Conservation (phyloP, 768 basidiomycete species). For the Brasilioporus rufonigricans region DNA sequence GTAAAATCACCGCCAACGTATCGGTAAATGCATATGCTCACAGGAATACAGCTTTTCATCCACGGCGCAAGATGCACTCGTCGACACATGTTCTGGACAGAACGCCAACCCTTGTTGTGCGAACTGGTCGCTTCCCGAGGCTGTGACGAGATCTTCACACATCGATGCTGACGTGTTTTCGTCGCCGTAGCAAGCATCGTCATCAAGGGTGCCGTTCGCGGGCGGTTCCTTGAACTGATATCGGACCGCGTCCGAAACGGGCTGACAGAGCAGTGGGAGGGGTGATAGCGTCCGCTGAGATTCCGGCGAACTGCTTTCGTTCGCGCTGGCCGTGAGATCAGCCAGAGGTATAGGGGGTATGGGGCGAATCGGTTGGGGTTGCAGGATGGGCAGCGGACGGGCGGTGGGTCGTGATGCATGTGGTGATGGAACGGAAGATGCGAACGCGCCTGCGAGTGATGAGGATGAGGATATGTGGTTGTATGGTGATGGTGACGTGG, state of each 20-base stretch:
- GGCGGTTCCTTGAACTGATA: conserved; percentile 26
- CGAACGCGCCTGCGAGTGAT: conserved; percentile 30
- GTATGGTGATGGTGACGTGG: conserved; percentile 19
- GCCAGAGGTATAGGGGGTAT: conserved; percentile 33
- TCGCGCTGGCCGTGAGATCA: conserved; percentile 25
- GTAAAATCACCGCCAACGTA: conserved; percentile 22
- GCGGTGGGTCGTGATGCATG: conserved; percentile 14
- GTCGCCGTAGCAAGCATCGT: conserved; percentile 8
- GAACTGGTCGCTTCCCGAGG: conserved; percentile 13
- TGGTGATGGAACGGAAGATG: conserved; percentile 12
- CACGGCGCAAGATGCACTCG: conserved; percentile 15
- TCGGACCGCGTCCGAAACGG: conserved; percentile 31
- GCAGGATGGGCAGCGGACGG: conserved; percentile 27
- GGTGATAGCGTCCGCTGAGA: conserved; percentile 22
- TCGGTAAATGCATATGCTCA: conserved; percentile 18
- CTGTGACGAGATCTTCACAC: conserved; percentile 18
- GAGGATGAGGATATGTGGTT: conserved; percentile 16
- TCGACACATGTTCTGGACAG: conserved; percentile 12
- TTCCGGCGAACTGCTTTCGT: conserved; percentile 9
- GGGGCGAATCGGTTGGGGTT: conserved; percentile 34
- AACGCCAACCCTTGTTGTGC: conserved; percentile 16
- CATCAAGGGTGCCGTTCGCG: conserved; percentile 3
- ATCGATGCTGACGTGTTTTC: conserved; percentile 15
- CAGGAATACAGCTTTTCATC: conserved; percentile 19
- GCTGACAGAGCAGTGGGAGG: conserved; percentile 33